Evolutionary conservation across 192 early-diverging fungal genomes (phyloP), one percentile per base, ranked within the genome.

Genomic region (Entrophospora sp.): DNA sequence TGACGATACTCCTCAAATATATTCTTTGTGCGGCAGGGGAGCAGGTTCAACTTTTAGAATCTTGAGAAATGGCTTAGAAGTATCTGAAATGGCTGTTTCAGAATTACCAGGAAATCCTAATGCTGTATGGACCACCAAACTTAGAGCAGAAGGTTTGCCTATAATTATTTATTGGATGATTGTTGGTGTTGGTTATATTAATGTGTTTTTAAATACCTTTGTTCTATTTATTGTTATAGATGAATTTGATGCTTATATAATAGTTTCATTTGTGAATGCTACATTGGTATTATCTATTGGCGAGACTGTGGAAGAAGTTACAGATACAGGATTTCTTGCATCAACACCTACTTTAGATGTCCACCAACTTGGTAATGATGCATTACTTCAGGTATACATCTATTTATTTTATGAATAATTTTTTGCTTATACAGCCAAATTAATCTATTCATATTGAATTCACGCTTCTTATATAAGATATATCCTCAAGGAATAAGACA

Each of bases 1-100:
- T 14, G 97, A 98, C 55, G 91, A 93, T 28, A 86, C 91, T 2
- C 96, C 97, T 31, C 95, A 98, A 77, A 85, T 99, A 35, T 99
- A 94, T 69, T 82, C 89, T 7, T 64, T 95, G 18, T 88, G 90
- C 71, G 97, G 97, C 6, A 80, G 85, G 30, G 91, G 93, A 2
- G 76, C 87, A 9, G 74, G 83, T 31, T 87, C 90, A 8, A 77
- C 91, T 32, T 92, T 99, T 70, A 77, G 89, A 48, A 93, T 95
- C 62, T 75, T 96, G 66, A 78, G 93, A 20, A 94, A 96, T 73
- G 97, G 96, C 8, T 74, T 96, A 34, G 93, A 98, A 62, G 91
- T 90, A 1, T 77, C 85, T 3, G 97, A 99, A 71, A 84, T 98
- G 70, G 96, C 93, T 1, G 91, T 91, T 10, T 84, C 89, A 14